phyloP scores from a whole-genome alignment of 306 rosid species.

The Elaeagnus macrophylla region DNA sequence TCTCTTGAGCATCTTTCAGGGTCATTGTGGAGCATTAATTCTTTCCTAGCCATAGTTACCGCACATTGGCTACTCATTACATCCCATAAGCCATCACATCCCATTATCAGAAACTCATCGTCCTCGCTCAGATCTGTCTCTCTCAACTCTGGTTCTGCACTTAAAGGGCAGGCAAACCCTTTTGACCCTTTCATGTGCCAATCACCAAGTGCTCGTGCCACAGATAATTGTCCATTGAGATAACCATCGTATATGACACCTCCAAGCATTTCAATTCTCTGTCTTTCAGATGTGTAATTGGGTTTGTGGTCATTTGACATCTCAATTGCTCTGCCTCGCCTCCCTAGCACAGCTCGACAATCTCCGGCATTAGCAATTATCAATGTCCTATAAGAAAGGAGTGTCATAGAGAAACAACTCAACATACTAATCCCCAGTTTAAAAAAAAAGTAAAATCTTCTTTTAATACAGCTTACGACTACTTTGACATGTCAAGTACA shows the following conservation, averaged over 20 bases:
- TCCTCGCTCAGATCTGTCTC: slow-evolving; percentile 43
- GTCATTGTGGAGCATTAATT: slow-evolving; percentile 52
- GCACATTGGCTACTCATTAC: slow-evolving; percentile 81
- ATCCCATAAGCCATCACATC: slow-evolving; percentile 74
- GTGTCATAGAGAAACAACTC: background rate
- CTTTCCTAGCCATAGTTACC: slow-evolving; percentile 62
- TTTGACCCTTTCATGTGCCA: slow-evolving; percentile 67
- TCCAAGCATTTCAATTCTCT: slow-evolving; percentile 65
- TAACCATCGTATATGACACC: slow-evolving; percentile 66
- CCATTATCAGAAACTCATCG: slow-evolving; percentile 59
- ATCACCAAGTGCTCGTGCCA: slow-evolving; percentile 64
- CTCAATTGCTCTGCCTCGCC: slow-evolving; percentile 52
- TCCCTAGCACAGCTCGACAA: slow-evolving; percentile 62
- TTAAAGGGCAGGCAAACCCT: slow-evolving; percentile 51
- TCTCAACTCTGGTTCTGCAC: slow-evolving; percentile 54
- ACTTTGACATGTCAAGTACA: too few relatives aligned
- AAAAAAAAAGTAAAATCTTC: too few relatives aligned
- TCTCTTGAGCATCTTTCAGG: slow-evolving; percentile 37
- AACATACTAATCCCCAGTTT: too few relatives aligned
- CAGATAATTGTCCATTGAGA: slow-evolving; percentile 62
- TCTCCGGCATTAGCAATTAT: slow-evolving; percentile 59
- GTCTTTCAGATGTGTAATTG: slow-evolving; percentile 52
- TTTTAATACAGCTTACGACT: too few relatives aligned
- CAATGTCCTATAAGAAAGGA: slow-evolving; percentile 32
- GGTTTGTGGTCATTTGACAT: slow-evolving; percentile 72